Base-by-base conservation (phyloP, 306 rosid species). In the Adenanthera pavonina region DNA sequence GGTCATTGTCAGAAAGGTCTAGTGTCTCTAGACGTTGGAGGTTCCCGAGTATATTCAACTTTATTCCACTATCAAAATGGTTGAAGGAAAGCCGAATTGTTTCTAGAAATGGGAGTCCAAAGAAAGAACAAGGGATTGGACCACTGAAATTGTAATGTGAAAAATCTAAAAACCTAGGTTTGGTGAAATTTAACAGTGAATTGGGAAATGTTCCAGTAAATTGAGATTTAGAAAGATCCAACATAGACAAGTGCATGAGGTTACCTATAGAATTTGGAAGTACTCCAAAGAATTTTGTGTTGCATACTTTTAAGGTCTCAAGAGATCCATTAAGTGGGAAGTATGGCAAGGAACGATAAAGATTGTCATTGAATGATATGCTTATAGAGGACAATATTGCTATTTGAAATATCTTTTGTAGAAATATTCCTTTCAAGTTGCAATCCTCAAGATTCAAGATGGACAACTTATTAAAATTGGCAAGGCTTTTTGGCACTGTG, bases 1-100 rank as follows among this genome's bases (percentile, higher is more conserved):
- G 56, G 16, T 74, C 49, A 69, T 88, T 87, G 75, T 44, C 11
- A 9, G 92, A 91, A 72, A 91, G 88, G 34, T 83, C 90, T 13
- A 91, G 83, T 2, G 2, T 30, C 0, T 80, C 35, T 16, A 87
- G 87, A 48, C 81, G 78, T n/a, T 0, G 30, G 0, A 86, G 79
- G 1, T 30, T 53, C 43, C 25, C 8, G 4, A 53, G 1, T 20
- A 53, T 4, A 15, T 53, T 8, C 16, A 53, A 8, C 7, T 56
- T n/a, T 7, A 56, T n/a, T 33, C 51, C 1, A 49, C 72, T 75
- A 62, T 25, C 30, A 25, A 25, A 25, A 25, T 25, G 30, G 30
- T 25, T 25, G 30, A 25, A 25, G 30, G 30, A 43, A 40, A 82
- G 56, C 2, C 1, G 9, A 44, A 44, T 4, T 2, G 9, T 3